A percentile compares a stretch with the other conserved stretches of the same genome.
These are phyloP conservation scores for Diplotaxis tenuifolia DNA, from an alignment of 345 rosid species.

Conservation along the genomic window DNA sequence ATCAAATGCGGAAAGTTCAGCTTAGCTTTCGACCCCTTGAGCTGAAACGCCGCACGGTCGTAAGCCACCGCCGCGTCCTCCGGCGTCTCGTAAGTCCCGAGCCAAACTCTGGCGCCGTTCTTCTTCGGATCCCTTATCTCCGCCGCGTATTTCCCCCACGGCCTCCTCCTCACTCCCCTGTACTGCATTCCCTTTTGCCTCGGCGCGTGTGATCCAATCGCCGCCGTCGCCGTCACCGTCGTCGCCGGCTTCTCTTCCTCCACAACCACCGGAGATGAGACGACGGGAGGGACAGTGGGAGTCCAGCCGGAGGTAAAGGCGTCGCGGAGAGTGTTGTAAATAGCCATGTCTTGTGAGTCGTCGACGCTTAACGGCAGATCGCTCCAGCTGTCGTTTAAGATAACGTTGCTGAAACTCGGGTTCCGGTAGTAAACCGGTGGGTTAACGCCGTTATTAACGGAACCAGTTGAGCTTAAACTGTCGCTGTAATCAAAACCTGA, in stretches of 20 bases:
- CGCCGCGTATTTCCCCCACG: conserved; percentile 74
- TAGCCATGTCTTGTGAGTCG: conserved; percentile 60
- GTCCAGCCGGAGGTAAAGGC: conserved; percentile 58
- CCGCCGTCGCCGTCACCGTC: not conserved
- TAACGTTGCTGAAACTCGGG: conserved; percentile 37
- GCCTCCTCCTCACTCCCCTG: conserved; percentile 50
- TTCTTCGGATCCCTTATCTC: conserved; percentile 67
- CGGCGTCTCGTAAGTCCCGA: conserved; percentile 62
- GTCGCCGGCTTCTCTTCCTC: not conserved
- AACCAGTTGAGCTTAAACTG: conserved; percentile 3
- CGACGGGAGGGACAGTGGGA: conserved; percentile 24
- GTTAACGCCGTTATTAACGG: conserved; percentile 22
- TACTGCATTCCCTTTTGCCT: conserved; percentile 41
- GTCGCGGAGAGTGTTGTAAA: conserved; percentile 50
- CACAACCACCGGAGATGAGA: not conserved
- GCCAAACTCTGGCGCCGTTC: conserved; percentile 68
- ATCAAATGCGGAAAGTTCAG: conserved; percentile 59
- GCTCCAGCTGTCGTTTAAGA: conserved; percentile 44
- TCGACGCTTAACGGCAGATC: conserved; percentile 52
- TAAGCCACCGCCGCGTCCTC: conserved; percentile 69
- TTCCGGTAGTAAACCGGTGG: conserved; percentile 23
- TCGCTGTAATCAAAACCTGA: conserved; percentile 30
- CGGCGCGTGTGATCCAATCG: conserved; percentile 17
- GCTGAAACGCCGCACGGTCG: conserved; percentile 55
- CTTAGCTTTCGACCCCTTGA: conserved; percentile 56